Evolutionary conservation across 2,329 filamentous ascomycete genomes (phyloP).

Genomic region (Cryphonectria naterciae): DNA sequence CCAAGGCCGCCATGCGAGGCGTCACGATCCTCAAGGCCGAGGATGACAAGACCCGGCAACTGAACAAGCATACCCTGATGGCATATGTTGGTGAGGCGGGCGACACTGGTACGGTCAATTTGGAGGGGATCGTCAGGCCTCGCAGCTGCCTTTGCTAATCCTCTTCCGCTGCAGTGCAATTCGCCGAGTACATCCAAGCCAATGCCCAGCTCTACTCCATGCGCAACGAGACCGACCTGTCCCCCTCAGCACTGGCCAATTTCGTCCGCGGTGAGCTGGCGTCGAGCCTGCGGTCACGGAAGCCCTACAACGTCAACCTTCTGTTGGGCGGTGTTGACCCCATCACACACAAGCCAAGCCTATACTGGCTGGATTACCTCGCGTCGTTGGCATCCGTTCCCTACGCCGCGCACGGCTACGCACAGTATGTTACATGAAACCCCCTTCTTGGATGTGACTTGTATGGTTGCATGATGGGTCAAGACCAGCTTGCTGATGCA

Average conservation of each 20-base stretch:
- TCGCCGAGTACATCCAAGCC: slow-evolving; percentile 98
- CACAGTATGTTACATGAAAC: slow-evolving; percentile 68
- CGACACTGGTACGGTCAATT: slow-evolving; percentile 72
- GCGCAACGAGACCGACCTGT: slow-evolving; percentile 93
- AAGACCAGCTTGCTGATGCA: slow-evolving; percentile 33
- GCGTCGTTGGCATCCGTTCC: slow-evolving; percentile 85
- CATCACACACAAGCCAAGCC: slow-evolving; percentile 84
- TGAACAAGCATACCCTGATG: slow-evolving; percentile 95
- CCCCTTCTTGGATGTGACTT: background rate
- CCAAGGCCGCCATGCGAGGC: slow-evolving; percentile 97
- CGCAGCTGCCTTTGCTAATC: slow-evolving; percentile 28
- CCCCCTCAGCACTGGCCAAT: slow-evolving; percentile 84
- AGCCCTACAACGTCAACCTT: slow-evolving; percentile 96
- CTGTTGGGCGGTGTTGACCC: slow-evolving; percentile 92
- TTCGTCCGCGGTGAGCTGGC: slow-evolving; percentile 96
- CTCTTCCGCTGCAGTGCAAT: slow-evolving; percentile 73
- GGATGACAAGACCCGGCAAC: slow-evolving; percentile 92
- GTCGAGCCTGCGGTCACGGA: slow-evolving; percentile 84
- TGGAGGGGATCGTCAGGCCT: slow-evolving; percentile 1
- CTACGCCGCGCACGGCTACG: slow-evolving; percentile 97
- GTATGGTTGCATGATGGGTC: background rate
- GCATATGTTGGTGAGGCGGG: slow-evolving; percentile 95
- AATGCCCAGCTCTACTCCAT: slow-evolving; percentile 98
- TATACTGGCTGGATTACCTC: slow-evolving; percentile 98
- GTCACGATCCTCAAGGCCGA: slow-evolving; percentile 92